These are phyloP conservation scores for Pilasporangium apinafurcum DNA, from an alignment of 352 stramenopile genomes.

Conservation along the genomic window DNA sequence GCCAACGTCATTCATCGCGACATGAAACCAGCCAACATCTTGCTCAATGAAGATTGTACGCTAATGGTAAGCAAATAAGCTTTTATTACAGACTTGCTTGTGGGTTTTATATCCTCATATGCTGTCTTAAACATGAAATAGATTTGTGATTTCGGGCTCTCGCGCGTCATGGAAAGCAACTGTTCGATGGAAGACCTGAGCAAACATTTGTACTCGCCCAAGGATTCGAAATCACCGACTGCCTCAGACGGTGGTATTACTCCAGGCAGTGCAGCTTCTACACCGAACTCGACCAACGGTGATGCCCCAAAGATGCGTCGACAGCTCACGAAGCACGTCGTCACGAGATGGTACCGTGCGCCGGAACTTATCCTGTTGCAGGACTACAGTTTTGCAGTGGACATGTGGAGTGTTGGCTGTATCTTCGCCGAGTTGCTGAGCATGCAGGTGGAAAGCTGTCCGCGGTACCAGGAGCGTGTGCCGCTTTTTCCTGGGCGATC, in stretches of 20 bases:
- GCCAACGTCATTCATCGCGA: slow-evolving; percentile 87
- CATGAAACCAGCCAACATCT: slow-evolving; percentile 86
- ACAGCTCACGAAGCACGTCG: slow-evolving; percentile 97
- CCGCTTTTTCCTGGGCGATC: slow-evolving; percentile 79
- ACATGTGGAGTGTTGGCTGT: slow-evolving; percentile 99
- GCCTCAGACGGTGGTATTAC: slow-evolving; percentile 62
- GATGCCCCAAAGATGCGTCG: slow-evolving; percentile 70
- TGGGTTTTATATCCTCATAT: not conserved
- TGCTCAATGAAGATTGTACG: slow-evolving; percentile 85
- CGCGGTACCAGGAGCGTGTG: slow-evolving; percentile 79
- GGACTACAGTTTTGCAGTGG: slow-evolving; percentile 95
- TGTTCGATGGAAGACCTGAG: slow-evolving; percentile 70
- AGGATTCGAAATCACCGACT: slow-evolving; percentile 71
- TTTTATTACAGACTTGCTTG: no score
- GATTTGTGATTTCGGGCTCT: slow-evolving; percentile 84
- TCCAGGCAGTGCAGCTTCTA: slow-evolving; percentile 57
- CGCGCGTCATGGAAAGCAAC: slow-evolving; percentile 73
- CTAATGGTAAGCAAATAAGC: slow-evolving; percentile 76
- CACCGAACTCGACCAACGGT: slow-evolving; percentile 50
- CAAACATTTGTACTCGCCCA: slow-evolving; percentile 75
- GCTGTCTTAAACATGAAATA: slow-evolving; percentile 7
- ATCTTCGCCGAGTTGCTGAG: slow-evolving; percentile 85
- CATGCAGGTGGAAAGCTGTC: slow-evolving; percentile 86
- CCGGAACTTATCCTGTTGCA: slow-evolving; percentile 96
- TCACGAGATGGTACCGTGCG: slow-evolving; percentile 97